Percentiles rank a stretch among this genome's conserved stretches.
Evolutionary conservation across 2,329 filamentous ascomycete genomes (phyloP).

Genomic region (Arthrinium puccinioides): DNA sequence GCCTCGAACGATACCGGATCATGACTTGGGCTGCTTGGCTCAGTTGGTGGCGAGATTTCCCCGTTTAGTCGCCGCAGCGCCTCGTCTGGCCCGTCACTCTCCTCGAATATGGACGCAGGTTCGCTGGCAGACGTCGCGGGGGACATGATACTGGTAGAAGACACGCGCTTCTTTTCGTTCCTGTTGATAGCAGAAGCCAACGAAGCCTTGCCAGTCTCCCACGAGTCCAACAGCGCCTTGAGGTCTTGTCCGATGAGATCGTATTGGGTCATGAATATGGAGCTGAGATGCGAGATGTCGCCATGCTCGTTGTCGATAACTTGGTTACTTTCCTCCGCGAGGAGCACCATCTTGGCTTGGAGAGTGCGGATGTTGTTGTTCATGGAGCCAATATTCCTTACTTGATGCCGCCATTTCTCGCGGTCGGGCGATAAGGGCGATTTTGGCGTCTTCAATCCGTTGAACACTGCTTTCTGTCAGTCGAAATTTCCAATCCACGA

Average conservation of each 20-base stretch:
- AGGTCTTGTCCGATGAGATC: conserved; percentile 90
- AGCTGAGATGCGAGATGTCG: conserved; percentile 68
- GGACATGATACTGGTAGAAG: conserved; percentile 54
- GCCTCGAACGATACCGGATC: conserved; percentile 96
- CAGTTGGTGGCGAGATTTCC: conserved; percentile 45
- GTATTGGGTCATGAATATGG: conserved; percentile 79
- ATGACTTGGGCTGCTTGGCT: conserved; percentile 10
- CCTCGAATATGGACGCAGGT: conserved; percentile 44
- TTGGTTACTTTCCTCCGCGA: conserved; percentile 82
- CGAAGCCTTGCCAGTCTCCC: conserved; percentile 81
- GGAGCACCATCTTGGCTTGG: conserved; percentile 87
- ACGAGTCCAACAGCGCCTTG: conserved; percentile 70
- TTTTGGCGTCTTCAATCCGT: conserved; percentile 51
- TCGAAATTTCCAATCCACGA: not conserved
- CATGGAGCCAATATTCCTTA: conserved; percentile 80
- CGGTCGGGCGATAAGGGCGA: conserved; percentile 61
- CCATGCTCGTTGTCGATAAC: conserved; percentile 62
- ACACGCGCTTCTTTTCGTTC: conserved; percentile 60
- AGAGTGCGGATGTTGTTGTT: conserved; percentile 86
- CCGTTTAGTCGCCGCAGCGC: conserved; percentile 76
- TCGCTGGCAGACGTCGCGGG: conserved; percentile 59
- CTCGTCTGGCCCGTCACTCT: conserved; percentile 48
- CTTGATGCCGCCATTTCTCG: conserved; percentile 78
- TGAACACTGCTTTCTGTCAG: conserved; percentile 19
- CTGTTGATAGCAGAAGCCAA: conserved; percentile 75